These are phyloP conservation scores for Eutrema heterophyllum DNA, from an alignment of 345 rosid genomes.

Conservation along the genomic window DNA sequence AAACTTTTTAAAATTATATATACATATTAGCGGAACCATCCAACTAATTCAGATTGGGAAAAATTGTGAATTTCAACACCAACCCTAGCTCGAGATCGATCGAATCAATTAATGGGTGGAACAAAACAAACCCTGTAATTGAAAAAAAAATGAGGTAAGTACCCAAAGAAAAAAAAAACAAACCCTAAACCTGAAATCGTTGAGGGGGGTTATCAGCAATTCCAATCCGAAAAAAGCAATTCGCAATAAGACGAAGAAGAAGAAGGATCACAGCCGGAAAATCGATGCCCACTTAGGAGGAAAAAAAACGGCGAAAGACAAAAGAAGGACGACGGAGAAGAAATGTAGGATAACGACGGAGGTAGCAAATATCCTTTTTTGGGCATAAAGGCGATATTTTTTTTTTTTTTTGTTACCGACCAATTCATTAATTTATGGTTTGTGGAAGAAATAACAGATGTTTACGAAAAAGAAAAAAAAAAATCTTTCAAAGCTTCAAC, in stretches of 20 bases:
- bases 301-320: conserved; percentile 1
- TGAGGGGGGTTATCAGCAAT: conserved; percentile 1
- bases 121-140: background rate
- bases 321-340: conserved; percentile 23
- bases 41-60: background rate
- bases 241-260: background rate
- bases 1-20: background rate
- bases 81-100: conserved; percentile 20
- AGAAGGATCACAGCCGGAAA: background rate
- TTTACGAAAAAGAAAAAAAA: background rate
- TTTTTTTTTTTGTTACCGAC: background rate
- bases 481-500: background rate
- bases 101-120: conserved; percentile 3
- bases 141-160: background rate
- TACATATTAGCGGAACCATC: background rate
- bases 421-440: background rate
- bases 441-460: background rate
- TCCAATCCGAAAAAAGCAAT: background rate
- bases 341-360: conserved; percentile 26
- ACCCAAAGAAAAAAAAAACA: background rate
- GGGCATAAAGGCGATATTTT: conserved; percentile 4
- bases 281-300: background rate
- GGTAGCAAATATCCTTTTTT: conserved; percentile 3
- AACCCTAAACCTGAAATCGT: conserved; percentile 27
- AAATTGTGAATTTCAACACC: background rate